Conservation (phyloP, 495 filamentous ascomycete genomes). For the Penicillium coprophilum region DNA sequence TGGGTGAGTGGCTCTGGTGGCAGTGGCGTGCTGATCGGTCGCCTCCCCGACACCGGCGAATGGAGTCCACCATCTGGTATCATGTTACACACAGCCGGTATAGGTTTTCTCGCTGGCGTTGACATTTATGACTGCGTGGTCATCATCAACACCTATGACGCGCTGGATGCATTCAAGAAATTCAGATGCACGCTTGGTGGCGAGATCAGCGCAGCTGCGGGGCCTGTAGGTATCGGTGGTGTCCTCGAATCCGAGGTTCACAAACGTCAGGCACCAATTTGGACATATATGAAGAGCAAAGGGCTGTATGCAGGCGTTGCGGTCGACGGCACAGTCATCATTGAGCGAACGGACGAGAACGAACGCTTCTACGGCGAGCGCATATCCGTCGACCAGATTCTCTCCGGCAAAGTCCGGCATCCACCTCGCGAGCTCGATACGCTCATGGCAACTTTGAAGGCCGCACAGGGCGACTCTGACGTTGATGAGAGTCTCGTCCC, state of each 20-base stretch:
- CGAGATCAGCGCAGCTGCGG: conserved; percentile 73
- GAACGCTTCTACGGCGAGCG: conserved; percentile 78
- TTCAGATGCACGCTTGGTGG: conserved; percentile 74
- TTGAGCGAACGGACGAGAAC: conserved; percentile 86
- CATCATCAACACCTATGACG: conserved; percentile 80
- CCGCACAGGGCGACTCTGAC: conserved; percentile 75
- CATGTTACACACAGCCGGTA: conserved; percentile 78
- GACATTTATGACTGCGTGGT: conserved; percentile 94
- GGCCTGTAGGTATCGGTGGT: conserved; percentile 74
- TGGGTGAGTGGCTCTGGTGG: conserved; percentile 85
- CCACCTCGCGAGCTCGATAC: conserved; percentile 62
- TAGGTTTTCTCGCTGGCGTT: conserved; percentile 86
- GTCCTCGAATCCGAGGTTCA: conserved; percentile 72
- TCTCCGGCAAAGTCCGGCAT: conserved; percentile 73
- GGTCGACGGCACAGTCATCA: conserved; percentile 79
- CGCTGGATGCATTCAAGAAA: conserved; percentile 76
- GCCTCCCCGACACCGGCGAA: conserved; percentile 71
- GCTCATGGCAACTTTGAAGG: conserved; percentile 77
- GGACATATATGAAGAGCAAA: conserved; percentile 85
- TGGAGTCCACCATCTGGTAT: conserved; percentile 91
- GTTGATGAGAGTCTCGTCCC: conserved; percentile 60
- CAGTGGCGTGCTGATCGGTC: conserved; percentile 76
- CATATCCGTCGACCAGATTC: conserved; percentile 74
- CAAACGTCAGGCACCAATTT: conserved; percentile 70
- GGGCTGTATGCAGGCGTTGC: conserved; percentile 81